Conservation (phyloP, 352 stramenopile genomes). For the Vaucheria bursata region DNA sequence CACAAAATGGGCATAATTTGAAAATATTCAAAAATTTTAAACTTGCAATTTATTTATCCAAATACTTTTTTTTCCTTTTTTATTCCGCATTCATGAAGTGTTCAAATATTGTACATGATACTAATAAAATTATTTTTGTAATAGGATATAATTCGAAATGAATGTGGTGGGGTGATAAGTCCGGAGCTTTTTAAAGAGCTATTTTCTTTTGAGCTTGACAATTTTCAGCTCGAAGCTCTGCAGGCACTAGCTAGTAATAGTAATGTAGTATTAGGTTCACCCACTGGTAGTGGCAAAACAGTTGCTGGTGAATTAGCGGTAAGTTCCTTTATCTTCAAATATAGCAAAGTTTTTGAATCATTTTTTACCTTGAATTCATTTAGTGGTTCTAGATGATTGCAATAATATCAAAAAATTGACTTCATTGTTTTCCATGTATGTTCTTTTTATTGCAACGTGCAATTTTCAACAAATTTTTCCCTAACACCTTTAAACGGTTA, state of each 20-base stretch:
- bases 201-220: slow-evolving; percentile 49
- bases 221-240: slow-evolving; percentile 50
- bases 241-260: slow-evolving; percentile 32
- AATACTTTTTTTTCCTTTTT: no score
- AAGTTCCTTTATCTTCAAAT: not conserved
- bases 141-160: slow-evolving; percentile 5
- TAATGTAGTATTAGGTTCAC: slow-evolving; percentile 50
- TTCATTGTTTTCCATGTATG: no score
- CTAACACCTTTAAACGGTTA: no score
- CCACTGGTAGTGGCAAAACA: slow-evolving; percentile 58
- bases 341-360: not conserved
- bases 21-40: no score
- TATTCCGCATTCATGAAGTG: no score
- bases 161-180: slow-evolving; percentile 6
- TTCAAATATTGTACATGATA: no score
- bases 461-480: no score
- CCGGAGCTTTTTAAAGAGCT: slow-evolving; percentile 44
- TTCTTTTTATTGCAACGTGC: no score
- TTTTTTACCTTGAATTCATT: not conserved
- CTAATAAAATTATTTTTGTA: not conserved
- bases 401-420: no score
- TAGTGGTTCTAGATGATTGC: not conserved
- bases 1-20: no score
- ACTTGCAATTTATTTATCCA: no score
- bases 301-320: slow-evolving; percentile 67